Conservation (phyloP, 2,329 filamentous ascomycete species). For the Pestalotiopsis sp. region DNA sequence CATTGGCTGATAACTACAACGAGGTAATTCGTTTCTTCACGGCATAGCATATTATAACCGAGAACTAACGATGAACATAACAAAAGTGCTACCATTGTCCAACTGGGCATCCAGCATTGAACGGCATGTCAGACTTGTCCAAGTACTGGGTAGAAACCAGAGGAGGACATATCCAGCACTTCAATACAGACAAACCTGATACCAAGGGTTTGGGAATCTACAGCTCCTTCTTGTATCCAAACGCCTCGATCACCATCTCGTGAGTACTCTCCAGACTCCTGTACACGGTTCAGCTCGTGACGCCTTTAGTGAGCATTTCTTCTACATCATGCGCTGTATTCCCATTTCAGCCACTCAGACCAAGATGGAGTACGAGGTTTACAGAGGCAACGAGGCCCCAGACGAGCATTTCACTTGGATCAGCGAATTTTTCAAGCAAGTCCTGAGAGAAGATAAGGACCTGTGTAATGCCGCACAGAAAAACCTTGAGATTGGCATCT, state of each 20-base stretch:
- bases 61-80: neutral
- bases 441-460: constrained; percentile 65
- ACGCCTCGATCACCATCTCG: constrained; percentile 50
- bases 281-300: neutral
- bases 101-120: constrained; percentile 46
- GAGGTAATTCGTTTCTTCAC: constrained; percentile 22
- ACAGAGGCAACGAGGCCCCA: constrained; percentile 57
- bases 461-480: constrained; percentile 59
- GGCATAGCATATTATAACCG: no score
- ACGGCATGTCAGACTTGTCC: constrained; percentile 27
- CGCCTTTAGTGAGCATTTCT: constrained; percentile 52
- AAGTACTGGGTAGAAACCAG: constrained; percentile 50
- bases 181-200: constrained; percentile 44
- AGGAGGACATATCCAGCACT: constrained; percentile 51
- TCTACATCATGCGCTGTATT: constrained; percentile 64
- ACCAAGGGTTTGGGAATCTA: constrained; percentile 48
- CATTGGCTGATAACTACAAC: constrained; percentile 49
- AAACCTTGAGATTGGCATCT: constrained; percentile 62
- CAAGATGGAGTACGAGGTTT: constrained; percentile 63
- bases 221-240: constrained; percentile 51
- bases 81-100: constrained; percentile 46
- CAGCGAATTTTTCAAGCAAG: constrained; percentile 60
- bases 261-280: constrained; percentile 29
- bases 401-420: constrained; percentile 58
- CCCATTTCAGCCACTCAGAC: constrained; percentile 50